A percentile compares a stretch with the other conserved stretches of the same genome.
phyloP scores from a whole-genome alignment of 495 filamentous ascomycete species.

The Podospora conica region DNA sequence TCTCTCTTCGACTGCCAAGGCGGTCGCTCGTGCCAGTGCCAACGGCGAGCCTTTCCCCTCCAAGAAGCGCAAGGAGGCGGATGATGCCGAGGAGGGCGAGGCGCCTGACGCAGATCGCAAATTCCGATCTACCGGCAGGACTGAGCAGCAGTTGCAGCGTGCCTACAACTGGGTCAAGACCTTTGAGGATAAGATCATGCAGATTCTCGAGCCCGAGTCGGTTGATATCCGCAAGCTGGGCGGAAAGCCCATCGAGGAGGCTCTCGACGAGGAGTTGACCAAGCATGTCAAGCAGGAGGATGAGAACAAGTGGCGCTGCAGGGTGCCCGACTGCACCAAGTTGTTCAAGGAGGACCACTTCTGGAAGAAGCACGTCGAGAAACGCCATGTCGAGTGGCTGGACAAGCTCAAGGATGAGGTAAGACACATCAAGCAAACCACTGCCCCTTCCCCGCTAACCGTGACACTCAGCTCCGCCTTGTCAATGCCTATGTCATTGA shows the following conservation, averaged over 20 bases:
- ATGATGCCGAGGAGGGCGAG: constrained; percentile 59
- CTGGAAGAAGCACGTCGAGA: constrained; percentile 97
- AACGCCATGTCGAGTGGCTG: constrained; percentile 86
- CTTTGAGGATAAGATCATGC: constrained; percentile 92
- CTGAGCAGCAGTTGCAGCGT: constrained; percentile 83
- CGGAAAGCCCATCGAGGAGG: constrained; percentile 79
- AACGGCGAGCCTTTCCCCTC: constrained; percentile 70
- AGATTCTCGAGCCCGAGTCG: constrained; percentile 82
- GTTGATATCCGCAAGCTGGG: constrained; percentile 84
- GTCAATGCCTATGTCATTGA: constrained; percentile 93
- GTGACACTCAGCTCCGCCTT: constrained; percentile 58
- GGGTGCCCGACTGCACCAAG: constrained; percentile 90
- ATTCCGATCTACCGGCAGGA: constrained; percentile 62
- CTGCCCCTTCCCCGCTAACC: constrained; percentile 13
- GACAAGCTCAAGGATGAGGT: constrained; percentile 77
- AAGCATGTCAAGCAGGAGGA: constrained; percentile 96
- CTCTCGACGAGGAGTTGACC: constrained; percentile 73
- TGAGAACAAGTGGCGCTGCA: constrained; percentile 92
- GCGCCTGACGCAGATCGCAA: constrained; percentile 58
- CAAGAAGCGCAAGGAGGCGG: constrained; percentile 62
- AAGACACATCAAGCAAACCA: constrained; percentile 30
- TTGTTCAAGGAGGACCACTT: constrained; percentile 95
- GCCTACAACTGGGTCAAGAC: constrained; percentile 99
- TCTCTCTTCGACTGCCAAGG: constrained; percentile 73
- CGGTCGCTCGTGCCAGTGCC: constrained; percentile 78